A percentile compares a stretch with the other conserved stretches of the same genome.
Evolutionary conservation across 164 flowering plant genomes (phyloP).

Genomic region (Brasenia schreberi): DNA sequence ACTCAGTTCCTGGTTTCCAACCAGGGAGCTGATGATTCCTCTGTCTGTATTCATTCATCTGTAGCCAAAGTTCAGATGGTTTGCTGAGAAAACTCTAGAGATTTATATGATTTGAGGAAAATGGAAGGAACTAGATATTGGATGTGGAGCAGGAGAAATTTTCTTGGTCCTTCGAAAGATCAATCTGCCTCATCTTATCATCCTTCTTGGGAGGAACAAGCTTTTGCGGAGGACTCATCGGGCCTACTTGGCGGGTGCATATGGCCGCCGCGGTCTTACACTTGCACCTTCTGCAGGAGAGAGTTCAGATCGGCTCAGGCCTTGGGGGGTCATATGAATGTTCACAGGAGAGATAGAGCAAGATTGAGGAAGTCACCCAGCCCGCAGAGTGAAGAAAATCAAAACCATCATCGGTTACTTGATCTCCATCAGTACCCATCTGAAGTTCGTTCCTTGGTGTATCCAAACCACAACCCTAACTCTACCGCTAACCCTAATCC

Average conservation of each 20-base stretch:
- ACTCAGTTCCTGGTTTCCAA: not conserved
- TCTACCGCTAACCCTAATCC: slow-evolving; percentile 2
- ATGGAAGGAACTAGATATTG: slow-evolving; percentile 19
- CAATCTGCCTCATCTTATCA: slow-evolving; percentile 4
- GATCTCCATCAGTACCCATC: slow-evolving; percentile 18
- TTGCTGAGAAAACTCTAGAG: not conserved
- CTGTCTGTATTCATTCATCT: not conserved
- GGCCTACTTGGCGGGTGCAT: slow-evolving; percentile 64
- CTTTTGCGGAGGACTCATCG: slow-evolving; percentile 81
- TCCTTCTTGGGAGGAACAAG: slow-evolving; percentile 89
- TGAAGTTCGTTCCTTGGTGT: slow-evolving; percentile 24
- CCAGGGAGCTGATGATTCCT: not conserved
- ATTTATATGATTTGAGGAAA: not conserved
- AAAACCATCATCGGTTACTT: slow-evolving; percentile 11
- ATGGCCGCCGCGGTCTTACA: slow-evolving; percentile 91
- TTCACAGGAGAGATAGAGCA: slow-evolving; percentile 83
- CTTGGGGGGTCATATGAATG: slow-evolving; percentile 94
- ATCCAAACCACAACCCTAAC: slow-evolving; percentile 34
- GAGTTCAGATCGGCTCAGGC: slow-evolving; percentile 95
- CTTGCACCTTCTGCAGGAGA: slow-evolving; percentile 77
- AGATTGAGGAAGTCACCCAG: slow-evolving; percentile 47
- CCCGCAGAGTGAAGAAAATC: slow-evolving; percentile 12
- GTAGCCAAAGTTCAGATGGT: not conserved
- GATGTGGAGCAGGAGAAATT: slow-evolving; percentile 49
- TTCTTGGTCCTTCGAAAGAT: slow-evolving; percentile 14